Evolutionary conservation across 345 rosid species (phyloP).

Genomic region (Laguncularia racemosa): DNA sequence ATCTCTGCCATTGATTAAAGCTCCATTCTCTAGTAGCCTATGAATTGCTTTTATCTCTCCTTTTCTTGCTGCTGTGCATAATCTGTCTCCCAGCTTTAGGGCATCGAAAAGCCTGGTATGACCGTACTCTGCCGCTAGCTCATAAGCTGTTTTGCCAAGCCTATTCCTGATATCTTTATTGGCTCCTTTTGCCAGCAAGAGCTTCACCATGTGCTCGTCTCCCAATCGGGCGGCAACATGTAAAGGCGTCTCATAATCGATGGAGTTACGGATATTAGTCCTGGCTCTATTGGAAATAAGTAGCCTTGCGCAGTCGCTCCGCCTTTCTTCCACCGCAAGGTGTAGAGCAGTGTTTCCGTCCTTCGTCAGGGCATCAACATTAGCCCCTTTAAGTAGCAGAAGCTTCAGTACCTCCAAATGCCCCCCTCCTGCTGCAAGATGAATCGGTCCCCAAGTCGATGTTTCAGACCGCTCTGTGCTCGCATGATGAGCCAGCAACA

Average conservation of each 20-base stretch:
- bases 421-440: slow-evolving; percentile 38
- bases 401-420: slow-evolving; percentile 45
- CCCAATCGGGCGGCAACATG: slow-evolving; percentile 49
- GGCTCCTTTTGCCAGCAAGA: slow-evolving; percentile 48
- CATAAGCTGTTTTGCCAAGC: slow-evolving; percentile 40
- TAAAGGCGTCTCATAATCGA: slow-evolving; percentile 42
- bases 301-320: slow-evolving; percentile 39
- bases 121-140: slow-evolving; percentile 47
- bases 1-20: slow-evolving; percentile 41
- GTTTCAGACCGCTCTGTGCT: slow-evolving; percentile 34
- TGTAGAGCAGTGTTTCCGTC: slow-evolving; percentile 52
- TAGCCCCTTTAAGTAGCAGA: slow-evolving; percentile 44
- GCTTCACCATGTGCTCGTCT: slow-evolving; percentile 46
- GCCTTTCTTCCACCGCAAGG: slow-evolving; percentile 37
- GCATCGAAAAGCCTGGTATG: slow-evolving; percentile 45
- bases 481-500: slow-evolving; percentile 42
- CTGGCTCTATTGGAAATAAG: slow-evolving; percentile 38
- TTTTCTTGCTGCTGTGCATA: slow-evolving; percentile 42
- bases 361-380: slow-evolving; percentile 32
- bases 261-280: slow-evolving; percentile 19
- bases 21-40: slow-evolving; percentile 45
- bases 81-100: slow-evolving; percentile 43
- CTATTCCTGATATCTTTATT: slow-evolving; percentile 45
- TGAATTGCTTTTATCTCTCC: slow-evolving; percentile 36
- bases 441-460: slow-evolving; percentile 45